Base-by-base conservation (phyloP, 2,329 filamentous ascomycete genomes). In the Elsinoe fawcettii region DNA sequence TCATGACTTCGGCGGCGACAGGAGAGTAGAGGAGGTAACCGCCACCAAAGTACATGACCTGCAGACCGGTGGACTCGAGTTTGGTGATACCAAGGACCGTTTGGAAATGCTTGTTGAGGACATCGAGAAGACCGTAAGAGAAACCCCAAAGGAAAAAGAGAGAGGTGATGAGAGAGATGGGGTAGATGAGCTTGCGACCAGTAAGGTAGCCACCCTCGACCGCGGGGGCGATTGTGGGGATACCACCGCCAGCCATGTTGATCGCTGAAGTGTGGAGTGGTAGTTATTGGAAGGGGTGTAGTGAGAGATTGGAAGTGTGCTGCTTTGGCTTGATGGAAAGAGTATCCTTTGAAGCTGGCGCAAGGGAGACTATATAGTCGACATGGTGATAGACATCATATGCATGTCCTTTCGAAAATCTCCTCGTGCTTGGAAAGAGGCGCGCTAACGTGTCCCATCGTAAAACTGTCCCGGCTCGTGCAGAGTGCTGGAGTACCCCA, bases 61-160 rank as follows among this genome's bases (percentile, higher is more conserved):
- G 70, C n/a, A 73, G 71, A 63, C 69, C 75, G 51, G 71, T 75
- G 32, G 70, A 69, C 59, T 74, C 66, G 46, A 73, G 69, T 58
- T 67, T 68, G 11, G 71, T 74, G 65, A 75, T 65, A 43, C 66
- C 66, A 32, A 71, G 65, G 4, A 66, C 66, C 5, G 66, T 66
- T 62, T 78, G 75, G 63, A 77, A 77, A 61, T 78, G 74, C 57
- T 73, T 71, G 65, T 76, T 78, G 12, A 78, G 64, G 3, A 78
- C 80, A 61, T 83, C 80, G 43, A 83, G 73, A 16, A 82, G 64
- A 60, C 68, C 68, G 62, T 70, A 69, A n/a, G 64, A 66, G 65
- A 70, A 70, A 41, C 68, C 68, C 68, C 69, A 71, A 56, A 71
- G 67, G 69, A 77, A 77, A 70, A 77, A 77, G 44, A 77, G 70